Base-by-base conservation (phyloP, 108 stramenopile species). In the Schizochytrium sp. region DNA sequence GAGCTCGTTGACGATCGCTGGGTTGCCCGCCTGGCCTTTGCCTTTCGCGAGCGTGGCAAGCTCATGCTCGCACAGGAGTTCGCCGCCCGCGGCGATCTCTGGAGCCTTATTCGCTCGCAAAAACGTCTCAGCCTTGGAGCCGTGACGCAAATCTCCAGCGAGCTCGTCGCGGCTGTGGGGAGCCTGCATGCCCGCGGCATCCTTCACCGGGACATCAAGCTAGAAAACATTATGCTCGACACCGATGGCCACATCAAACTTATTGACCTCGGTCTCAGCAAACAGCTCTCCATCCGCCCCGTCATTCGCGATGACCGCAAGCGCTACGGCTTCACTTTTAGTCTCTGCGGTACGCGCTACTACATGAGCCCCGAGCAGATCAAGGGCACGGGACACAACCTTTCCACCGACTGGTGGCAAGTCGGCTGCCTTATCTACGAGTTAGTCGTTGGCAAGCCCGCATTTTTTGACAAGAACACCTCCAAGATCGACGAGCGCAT, bases 351-450 rank as follows among this genome's bases (percentile, higher is more conserved):
- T 12, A 99, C 99, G 28, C 97, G 97, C 5, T 97, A 99, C 87
- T 99, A 98, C 93, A 98, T 99, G 97, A 97, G 97, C 48, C 98
- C 98, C 0, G 98, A 99, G 90, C 95, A 97, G 18, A 59, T 98
- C 51, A 91, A 91, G 41, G 94, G 95, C 71, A 88, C 90, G 55
- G 96, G 96, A 51, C 96, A 97, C 92, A 96, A 96, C 47, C 96
- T 96, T 58, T 94, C 95, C 89, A 96, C 96, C 16, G 97, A 97
- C 89, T 97, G 95, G 72, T 76, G 89, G 89, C 59, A 60, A 14
- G 69, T 87, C 2, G 60, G 87, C 48, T 57, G 72, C 19, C 59
- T 90, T 44, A 57, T 60, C 48, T 90, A 59, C 83, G 95, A 96
- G 92, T 93, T 96, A 72, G 87, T 95, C 44, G 93, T 92, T 71